phyloP scores from a whole-genome alignment of 371 early-diverging fungal species.

The Mortierella sp. region DNA sequence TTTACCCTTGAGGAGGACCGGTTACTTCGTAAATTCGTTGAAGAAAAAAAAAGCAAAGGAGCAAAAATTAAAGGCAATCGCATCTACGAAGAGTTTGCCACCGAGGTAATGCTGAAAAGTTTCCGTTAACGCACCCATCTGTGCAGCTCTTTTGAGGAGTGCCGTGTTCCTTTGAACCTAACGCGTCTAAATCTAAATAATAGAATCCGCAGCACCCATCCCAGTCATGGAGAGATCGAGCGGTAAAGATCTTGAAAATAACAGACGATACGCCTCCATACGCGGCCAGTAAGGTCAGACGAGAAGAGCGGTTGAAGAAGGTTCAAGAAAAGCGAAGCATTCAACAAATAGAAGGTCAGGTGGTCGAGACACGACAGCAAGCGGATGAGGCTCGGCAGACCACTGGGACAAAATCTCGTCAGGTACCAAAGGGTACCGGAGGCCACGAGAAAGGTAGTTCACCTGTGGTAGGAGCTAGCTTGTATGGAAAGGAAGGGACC shows the following conservation, averaged over 20 bases:
- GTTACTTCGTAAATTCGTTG: constrained; percentile 15
- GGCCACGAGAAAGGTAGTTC: background rate
- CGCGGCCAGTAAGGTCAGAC: constrained; percentile 18
- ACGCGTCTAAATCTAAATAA: background rate
- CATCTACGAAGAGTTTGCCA: constrained; percentile 36
- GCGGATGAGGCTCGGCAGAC: background rate
- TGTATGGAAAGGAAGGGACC: background rate
- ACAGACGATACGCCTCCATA: constrained; percentile 16
- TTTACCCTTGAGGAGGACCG: constrained; percentile 26
- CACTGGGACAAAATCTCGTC: background rate
- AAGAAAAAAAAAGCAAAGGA: background rate
- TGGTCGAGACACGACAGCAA: background rate
- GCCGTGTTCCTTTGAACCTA: background rate
- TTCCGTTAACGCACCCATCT: too few relatives aligned
- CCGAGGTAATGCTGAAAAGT: too few relatives aligned
- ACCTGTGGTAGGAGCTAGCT: background rate
- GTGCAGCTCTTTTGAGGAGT: background rate
- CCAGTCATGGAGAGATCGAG: constrained; percentile 41
- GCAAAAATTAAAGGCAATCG: constrained; percentile 23
- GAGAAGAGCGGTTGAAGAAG: constrained; percentile 9
- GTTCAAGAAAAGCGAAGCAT: background rate
- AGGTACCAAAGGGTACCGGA: background rate
- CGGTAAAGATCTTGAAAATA: constrained; percentile 22
- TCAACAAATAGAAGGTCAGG: background rate
- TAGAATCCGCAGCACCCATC: constrained; percentile 31